Evolutionary conservation across 345 rosid genomes (phyloP), one percentile per base, ranked within the genome.

Genomic region (Lumnitzera littorea): DNA sequence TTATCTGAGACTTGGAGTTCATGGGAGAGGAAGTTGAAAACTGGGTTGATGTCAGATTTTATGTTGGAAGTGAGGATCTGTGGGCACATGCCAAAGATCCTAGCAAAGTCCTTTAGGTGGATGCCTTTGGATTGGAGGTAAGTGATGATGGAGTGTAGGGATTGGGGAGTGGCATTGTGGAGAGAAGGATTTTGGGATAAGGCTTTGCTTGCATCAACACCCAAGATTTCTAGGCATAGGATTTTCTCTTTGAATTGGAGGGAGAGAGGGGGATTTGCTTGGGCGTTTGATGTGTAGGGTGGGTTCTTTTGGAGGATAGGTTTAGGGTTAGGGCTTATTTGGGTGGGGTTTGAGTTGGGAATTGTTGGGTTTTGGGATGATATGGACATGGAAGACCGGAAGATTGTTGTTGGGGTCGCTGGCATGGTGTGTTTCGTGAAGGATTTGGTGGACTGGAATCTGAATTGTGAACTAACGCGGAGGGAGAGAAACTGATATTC

Each of bases 81-180:
- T 49, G 99, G 99, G 74, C 99, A 89, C 91, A 92, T 81, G 17
- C 96, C 91, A 58, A 92, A 72, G 83, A 92, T 82, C 20, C 88
- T 81, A 13, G 89, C 79, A 14, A 92, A 78, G 78, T 92, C 96
- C 56, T 78, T 85, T 24, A 83, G 91, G 79, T 73, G 83, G 64
- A 89, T 76, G 73, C 96, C 96, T 74, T 80, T 92, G 58, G 95
- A 82, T 56, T 71, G 94, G 74, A 92, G 88, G 70, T 84, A 87
- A 64, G 75, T 75, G 61, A 86, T 74, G 15, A 85, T 70, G 60
- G 82, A 60, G 41, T 87, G 73, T 63, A 92, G 74, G 62, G 96
- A 89, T 62, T 68, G 61, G 3, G 85, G 80, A 48, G 97, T 71
- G 20, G 91, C 81, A 41, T 81, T 53, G 69, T 71, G 86, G 68